phyloP scores from a whole-genome alignment of 129 eudicot genomes.

The Pulicaria dysenterica region DNA sequence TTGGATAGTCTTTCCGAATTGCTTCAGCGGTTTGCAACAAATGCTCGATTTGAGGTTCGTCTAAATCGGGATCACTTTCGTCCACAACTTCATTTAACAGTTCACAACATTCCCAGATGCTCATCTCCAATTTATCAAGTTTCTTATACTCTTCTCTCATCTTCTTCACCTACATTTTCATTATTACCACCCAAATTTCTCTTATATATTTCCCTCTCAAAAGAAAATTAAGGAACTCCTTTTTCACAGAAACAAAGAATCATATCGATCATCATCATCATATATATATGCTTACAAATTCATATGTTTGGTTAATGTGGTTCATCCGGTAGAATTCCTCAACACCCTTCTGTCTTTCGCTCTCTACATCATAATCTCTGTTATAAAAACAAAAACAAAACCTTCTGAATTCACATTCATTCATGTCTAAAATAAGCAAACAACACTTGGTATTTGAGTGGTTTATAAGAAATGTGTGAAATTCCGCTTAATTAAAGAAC shows the following conservation, averaged over 20 bases:
- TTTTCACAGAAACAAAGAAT: neutral
- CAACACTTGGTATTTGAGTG: no score
- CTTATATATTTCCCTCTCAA: no score
- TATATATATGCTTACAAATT: constrained; percentile 53
- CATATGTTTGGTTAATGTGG: constrained; percentile 80
- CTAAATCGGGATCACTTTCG: constrained; percentile 91
- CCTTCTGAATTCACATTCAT: no score
- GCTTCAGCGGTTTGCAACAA: constrained; percentile 91
- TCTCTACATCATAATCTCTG: constrained; percentile 73
- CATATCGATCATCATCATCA: neutral
- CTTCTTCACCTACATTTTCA: constrained; percentile 56
- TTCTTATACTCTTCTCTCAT: constrained; percentile 80
- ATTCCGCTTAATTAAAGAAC: constrained; percentile 32
- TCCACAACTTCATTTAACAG: constrained; percentile 82
- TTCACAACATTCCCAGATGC: constrained; percentile 97
- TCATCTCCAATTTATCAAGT: constrained; percentile 71
- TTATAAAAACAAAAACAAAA: no score
- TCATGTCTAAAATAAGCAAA: no score
- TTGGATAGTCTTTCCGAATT: constrained; percentile 80
- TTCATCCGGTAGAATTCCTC: constrained; percentile 73
- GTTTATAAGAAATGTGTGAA: no score
- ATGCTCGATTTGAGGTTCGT: constrained; percentile 92
- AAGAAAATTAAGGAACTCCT: neutral
- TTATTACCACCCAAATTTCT: neutral
- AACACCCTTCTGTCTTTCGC: constrained; percentile 63